These are phyloP conservation scores for Cyclanthera cordifolia DNA, from an alignment of 306 rosid genomes.

Conservation along the genomic window DNA sequence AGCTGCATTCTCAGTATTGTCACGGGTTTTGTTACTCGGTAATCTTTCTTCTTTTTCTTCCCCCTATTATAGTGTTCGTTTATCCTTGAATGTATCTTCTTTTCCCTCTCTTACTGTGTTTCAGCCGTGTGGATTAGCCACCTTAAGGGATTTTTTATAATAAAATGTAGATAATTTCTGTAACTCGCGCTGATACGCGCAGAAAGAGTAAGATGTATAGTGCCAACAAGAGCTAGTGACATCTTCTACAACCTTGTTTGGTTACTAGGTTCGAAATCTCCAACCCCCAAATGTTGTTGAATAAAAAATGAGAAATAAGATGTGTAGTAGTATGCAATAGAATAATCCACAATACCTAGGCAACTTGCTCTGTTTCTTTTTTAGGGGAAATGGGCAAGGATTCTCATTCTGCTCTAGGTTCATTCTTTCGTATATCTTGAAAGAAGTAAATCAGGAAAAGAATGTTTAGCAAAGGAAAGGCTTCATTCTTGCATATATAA, in stretches of 20 bases:
- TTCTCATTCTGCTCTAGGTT: neutral
- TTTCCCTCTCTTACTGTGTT: neutral
- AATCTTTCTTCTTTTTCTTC: constrained; percentile 14
- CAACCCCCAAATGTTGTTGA: no score
- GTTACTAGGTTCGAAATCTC: no score
- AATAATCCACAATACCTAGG: neutral
- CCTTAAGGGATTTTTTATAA: neutral
- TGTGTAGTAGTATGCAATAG: neutral
- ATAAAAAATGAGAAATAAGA: neutral
- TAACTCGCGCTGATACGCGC: neutral
- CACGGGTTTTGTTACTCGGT: constrained; percentile 69
- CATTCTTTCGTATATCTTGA: constrained; percentile 2
- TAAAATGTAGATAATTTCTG: neutral
- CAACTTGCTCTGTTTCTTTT: no score
- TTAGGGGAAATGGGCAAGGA: neutral
- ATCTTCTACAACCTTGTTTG: no score
- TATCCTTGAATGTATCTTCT: neutral
- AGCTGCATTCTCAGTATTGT: constrained; percentile 54
- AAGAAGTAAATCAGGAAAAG: neutral
- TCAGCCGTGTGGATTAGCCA: neutral
- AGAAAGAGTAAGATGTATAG: no score
- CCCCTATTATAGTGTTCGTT: neutral
- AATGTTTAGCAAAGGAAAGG: neutral
- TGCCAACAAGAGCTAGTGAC: no score
- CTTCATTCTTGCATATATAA: neutral